Evolutionary conservation across 1,284 basidiomycete genomes (phyloP).

Genomic region (Xerocomus amazonicus): DNA sequence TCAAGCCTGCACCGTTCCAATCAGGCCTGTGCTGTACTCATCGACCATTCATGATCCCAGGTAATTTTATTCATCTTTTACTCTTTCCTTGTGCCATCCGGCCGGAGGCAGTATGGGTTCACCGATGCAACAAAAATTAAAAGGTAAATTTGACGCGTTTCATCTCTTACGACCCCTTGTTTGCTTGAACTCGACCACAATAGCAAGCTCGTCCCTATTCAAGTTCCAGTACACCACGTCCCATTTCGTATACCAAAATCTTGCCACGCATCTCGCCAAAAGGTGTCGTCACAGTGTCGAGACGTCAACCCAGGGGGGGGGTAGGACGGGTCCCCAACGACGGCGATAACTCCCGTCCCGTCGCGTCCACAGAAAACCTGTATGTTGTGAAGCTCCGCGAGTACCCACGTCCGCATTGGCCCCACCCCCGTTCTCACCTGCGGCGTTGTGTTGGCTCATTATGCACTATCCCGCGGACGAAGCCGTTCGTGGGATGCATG

Average conservation of each 20-base stretch:
- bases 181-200: conserved; percentile 16
- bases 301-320: conserved; percentile 1
- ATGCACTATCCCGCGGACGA: conserved; percentile 19
- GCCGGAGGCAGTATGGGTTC: background rate
- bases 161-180: background rate
- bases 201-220: conserved; percentile 9
- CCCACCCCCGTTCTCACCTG: background rate
- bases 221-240: conserved; percentile 2
- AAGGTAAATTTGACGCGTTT: background rate
- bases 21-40: too few species aligned
- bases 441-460: background rate
- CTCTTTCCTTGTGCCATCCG: background rate
- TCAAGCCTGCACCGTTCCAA: too few species aligned
- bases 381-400: too few species aligned
- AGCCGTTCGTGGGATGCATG: conserved; percentile 14
- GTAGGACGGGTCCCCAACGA: conserved; percentile 13
- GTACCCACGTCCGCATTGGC: background rate
- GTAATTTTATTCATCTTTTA: background rate
- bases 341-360: conserved; percentile 9
- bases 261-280: conserved; percentile 15
- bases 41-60: too few species aligned
- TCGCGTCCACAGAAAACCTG: conserved; percentile 22
- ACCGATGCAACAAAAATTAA: too few species aligned
- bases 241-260: conserved; percentile 12
- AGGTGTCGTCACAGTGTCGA: background rate